phyloP scores from a whole-genome alignment of 169 alveolate species.

The Cryptosporidium viatorum region DNA sequence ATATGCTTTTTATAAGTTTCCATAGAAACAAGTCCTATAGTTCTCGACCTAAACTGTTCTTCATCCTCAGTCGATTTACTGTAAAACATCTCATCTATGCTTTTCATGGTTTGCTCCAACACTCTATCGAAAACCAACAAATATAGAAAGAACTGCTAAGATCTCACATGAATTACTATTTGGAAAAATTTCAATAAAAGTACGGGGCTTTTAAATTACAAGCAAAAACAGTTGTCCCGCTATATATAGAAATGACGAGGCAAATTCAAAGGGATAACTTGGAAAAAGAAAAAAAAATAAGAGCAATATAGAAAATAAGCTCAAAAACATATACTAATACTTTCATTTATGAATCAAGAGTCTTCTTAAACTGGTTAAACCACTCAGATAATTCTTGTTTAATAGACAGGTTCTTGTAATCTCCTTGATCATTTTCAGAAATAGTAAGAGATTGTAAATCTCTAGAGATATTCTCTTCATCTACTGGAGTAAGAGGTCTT shows the following conservation, averaged over 20 bases:
- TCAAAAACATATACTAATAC: not conserved
- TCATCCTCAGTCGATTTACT: conserved; percentile 34
- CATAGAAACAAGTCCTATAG: conserved; percentile 19
- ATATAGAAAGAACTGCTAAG: not conserved
- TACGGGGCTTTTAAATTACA: not conserved
- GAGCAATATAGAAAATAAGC: conserved; percentile 16
- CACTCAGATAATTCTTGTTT: conserved; percentile 70
- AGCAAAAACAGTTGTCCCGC: conserved; percentile 22
- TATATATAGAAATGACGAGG: not conserved
- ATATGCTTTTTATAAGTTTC: conserved; percentile 28
- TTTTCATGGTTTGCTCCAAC: not conserved
- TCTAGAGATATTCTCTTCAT: conserved; percentile 53
- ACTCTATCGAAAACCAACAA: not conserved
- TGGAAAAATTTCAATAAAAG: not conserved
- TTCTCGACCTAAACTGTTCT: conserved; percentile 13
- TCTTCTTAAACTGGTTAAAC: conserved; percentile 61
- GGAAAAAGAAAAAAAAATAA: not conserved
- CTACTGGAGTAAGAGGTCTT: conserved; percentile 26
- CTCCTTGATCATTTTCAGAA: conserved; percentile 23
- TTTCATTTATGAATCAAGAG: not conserved
- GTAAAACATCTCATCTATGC: conserved; percentile 53
- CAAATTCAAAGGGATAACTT: not conserved
- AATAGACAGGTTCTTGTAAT: conserved; percentile 30
- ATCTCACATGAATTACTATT: not conserved
- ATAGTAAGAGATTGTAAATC: conserved; percentile 37